Evolutionary conservation across 495 filamentous ascomycete species (phyloP).

Genomic region (Schizothecium vesticola): DNA sequence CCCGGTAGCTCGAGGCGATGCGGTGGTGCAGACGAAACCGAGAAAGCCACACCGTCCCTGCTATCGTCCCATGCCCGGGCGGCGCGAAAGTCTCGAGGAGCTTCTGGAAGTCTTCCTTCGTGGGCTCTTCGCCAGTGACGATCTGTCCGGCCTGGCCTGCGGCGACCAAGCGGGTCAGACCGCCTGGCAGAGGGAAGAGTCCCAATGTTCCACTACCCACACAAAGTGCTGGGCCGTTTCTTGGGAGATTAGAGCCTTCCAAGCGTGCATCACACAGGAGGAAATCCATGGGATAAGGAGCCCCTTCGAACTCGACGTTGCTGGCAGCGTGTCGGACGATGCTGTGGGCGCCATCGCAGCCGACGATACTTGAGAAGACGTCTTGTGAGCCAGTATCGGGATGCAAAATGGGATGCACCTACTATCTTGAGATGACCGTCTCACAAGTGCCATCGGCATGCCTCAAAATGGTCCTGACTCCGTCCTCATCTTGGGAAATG

Average conservation of each 20-base stretch:
- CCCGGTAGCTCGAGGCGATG: slow-evolving; percentile 30
- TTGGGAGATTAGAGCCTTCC: slow-evolving; percentile 23
- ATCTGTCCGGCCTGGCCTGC: slow-evolving; percentile 4
- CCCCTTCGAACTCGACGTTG: slow-evolving; percentile 40
- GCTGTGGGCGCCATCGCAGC: slow-evolving; percentile 44
- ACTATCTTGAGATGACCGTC: slow-evolving; percentile 32
- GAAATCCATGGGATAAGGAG: slow-evolving; percentile 38
- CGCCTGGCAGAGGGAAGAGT: slow-evolving; percentile 27
- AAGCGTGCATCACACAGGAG: slow-evolving; percentile 42
- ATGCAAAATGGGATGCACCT: not conserved
- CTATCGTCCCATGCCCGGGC: slow-evolving; percentile 26
- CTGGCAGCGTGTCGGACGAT: slow-evolving; percentile 34
- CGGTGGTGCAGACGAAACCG: slow-evolving; percentile 39
- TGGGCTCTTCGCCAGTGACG: slow-evolving; percentile 21
- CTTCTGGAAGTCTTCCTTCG: slow-evolving; percentile 29
- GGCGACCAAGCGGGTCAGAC: slow-evolving; percentile 30
- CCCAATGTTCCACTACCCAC: slow-evolving; percentile 25
- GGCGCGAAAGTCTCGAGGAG: slow-evolving; percentile 27
- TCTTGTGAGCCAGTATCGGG: not conserved
- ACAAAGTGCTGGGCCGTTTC: slow-evolving; percentile 24
- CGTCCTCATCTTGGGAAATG: slow-evolving; percentile 31
- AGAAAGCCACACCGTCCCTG: slow-evolving; percentile 35
- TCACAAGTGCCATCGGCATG: slow-evolving; percentile 17
- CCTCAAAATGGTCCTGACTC: slow-evolving; percentile 30
- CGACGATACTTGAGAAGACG: slow-evolving; percentile 24